These are phyloP conservation scores for Fusarium equiseti DNA, from an alignment of 2,329 filamentous ascomycete genomes.

Conservation along the genomic window DNA sequence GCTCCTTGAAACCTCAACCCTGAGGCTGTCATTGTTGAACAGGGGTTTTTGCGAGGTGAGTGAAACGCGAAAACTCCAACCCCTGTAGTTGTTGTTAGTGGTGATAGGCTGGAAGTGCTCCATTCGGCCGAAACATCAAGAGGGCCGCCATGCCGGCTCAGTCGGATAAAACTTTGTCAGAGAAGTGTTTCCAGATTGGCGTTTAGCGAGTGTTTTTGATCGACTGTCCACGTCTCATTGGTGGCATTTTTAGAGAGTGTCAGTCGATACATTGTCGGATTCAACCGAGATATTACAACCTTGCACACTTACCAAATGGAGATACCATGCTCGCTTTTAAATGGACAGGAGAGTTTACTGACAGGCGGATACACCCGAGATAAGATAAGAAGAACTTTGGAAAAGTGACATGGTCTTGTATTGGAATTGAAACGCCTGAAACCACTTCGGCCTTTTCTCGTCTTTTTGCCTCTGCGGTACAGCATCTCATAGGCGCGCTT, in stretches of 20 bases:
- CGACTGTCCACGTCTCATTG: background rate
- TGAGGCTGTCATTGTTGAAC: background rate
- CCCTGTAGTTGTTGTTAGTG: background rate
- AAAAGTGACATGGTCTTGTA: slow-evolving; percentile 20
- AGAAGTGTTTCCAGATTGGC: slow-evolving; percentile 13
- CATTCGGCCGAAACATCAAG: slow-evolving; percentile 9
- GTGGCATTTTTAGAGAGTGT: background rate
- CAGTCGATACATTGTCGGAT: slow-evolving; percentile 12
- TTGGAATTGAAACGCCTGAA: slow-evolving; percentile 24
- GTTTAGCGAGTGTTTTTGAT: slow-evolving; percentile 8
- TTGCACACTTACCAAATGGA: background rate
- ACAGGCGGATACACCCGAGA: slow-evolving; percentile 16
- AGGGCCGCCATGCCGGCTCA: background rate
- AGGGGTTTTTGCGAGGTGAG: background rate
- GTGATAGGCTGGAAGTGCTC: background rate
- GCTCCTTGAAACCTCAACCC: background rate
- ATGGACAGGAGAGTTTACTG: background rate
- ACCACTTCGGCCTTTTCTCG: slow-evolving; percentile 2
- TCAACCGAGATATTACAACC: slow-evolving; percentile 9
- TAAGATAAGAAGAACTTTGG: slow-evolving; percentile 25
- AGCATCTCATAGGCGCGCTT: slow-evolving; percentile 12
- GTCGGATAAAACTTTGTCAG: slow-evolving; percentile 7
- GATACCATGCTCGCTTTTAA: background rate
- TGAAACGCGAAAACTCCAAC: background rate
- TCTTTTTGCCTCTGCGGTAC: background rate